Evolutionary conservation across 129 eudicot genomes (phyloP), one percentile per base, ranked within the genome.

Genomic region (Flaveria brownii): DNA sequence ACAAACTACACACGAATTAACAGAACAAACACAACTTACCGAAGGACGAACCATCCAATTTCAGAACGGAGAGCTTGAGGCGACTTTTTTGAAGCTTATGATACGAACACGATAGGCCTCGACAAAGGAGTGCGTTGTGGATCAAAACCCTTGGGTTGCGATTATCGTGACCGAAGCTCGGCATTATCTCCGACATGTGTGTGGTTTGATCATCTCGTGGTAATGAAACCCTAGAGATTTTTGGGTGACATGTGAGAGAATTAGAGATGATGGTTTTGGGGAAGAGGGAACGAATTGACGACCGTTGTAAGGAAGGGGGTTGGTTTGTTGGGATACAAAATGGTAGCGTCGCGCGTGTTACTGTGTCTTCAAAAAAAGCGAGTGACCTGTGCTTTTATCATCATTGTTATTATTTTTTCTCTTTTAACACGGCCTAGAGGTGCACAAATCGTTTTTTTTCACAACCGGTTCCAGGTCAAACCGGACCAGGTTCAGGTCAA

Each of bases 1-100:
- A 20, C 36, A 60, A 6, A 49, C 7, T 7, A 50, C 7, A 22
- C 18, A 61, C 6, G 20, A 66, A 54, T 60, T 2, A 9, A 28
- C 4, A 23, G 0, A 20, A 8, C 16, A 15, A 28, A 66, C 30
- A 10, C 12, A 2, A 62, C 22, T 25, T 74, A 90, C 96, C 83
- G n/a, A 87, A 87, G 14, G 86, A 84, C 28, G 90, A 79, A 74
- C 96, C 92, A 14, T 90, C 96, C 71, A 90, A 70, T 82, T 87
- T 90, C 69, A 87, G 80, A 73, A 90, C 79, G 10, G 92, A 85
- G 28, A 90, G 85, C 9, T 78, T 85, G 59, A 90, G 73, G n/a
- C 77, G 92, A 17, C 70, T 75, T 33, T 75, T 80, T 0, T 87
- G 86, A 64, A 90, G 96, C 88, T 83, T 87, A 26, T 80, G 81